phyloP scores from a whole-genome alignment of 371 early-diverging fungal genomes.

The Mucor saturninus region DNA sequence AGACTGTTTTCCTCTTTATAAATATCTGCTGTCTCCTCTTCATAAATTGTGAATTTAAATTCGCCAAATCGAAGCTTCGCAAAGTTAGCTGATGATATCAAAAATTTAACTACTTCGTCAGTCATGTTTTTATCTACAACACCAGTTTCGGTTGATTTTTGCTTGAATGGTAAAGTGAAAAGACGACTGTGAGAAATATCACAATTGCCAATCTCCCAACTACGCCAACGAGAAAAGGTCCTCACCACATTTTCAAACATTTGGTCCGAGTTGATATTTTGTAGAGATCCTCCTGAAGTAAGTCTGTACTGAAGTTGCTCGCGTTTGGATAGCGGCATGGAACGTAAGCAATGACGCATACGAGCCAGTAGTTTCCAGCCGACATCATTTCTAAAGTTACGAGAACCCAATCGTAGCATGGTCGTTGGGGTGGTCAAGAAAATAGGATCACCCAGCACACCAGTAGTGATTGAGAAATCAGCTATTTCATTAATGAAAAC shows the following conservation, averaged over 20 bases:
- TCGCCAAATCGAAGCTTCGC: constrained; percentile 36
- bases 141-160: constrained; percentile 9
- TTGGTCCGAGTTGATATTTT: constrained; percentile 39
- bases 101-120: constrained; percentile 36
- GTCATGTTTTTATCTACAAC: constrained; percentile 14
- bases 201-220: constrained; percentile 65
- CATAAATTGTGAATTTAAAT: constrained; percentile 52
- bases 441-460: constrained; percentile 66
- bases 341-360: constrained; percentile 68
- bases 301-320: constrained; percentile 54
- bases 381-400: constrained; percentile 68
- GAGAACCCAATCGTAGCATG: constrained; percentile 71
- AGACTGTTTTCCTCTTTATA: constrained; percentile 49
- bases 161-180: constrained; percentile 58
- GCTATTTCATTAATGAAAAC: constrained; percentile 65
- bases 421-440: constrained; percentile 78
- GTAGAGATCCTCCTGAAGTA: constrained; percentile 45
- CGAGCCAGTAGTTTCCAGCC: constrained; percentile 83
- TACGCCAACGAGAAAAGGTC: constrained; percentile 67
- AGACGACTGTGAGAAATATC: constrained; percentile 56
- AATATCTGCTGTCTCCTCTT: constrained; percentile 42
- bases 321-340: constrained; percentile 43
- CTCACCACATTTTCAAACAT: constrained; percentile 58
- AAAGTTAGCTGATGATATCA: constrained; percentile 42
- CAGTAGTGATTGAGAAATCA: constrained; percentile 52